Evolutionary conservation across 2,329 filamentous ascomycete species (phyloP), one percentile per base, ranked within the genome.

Genomic region (Pestalotiopsis fici): DNA sequence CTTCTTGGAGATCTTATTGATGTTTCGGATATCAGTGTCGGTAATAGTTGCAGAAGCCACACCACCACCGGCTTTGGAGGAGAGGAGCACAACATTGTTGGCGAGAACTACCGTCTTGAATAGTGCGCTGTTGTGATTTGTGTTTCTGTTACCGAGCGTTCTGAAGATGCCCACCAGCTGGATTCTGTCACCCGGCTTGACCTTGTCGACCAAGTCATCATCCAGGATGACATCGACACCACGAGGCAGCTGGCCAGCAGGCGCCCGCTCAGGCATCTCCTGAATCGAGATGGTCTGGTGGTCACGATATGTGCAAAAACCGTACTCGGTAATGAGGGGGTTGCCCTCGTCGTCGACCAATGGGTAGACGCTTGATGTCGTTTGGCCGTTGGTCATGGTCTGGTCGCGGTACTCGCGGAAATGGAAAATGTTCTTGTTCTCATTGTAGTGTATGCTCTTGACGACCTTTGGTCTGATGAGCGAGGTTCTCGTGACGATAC

Each of bases 251-350:
- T 98, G 96, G 65, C 96, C 96, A 68, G 96, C 95, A 65, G 96
- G 96, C 2, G 96, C 96, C 73, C 95, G 87, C 80, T 99, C 96
- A 0, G 96, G 96, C 96, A 99, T 99, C 83, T 99, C 96, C 81
- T 99, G 96, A 72, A 99, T 98, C 0, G 95, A 98, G 68, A 99
- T 94, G 18, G 93, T 97, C 80, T 99, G 96, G 78, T 99, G 96
- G 78, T 99, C 96, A 76, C 95, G 88, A 81, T 98, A 99, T 63
- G 92, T 96, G 78, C 92, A 97, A 82, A 97, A 95, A 27, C 96
- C 96, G 78, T 98, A 99, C 78, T 99, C 96, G 3, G 96, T 99
- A 67, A 94, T 88, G 23, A 99, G 86, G 3, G 95, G 92, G 76
- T 98, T 97, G 69, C 95, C 94, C 11, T 97, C 90, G 55, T 95